These are phyloP conservation scores for Podila minutissima DNA, from an alignment of 192 early-diverging fungal species.

Conservation along the genomic window DNA sequence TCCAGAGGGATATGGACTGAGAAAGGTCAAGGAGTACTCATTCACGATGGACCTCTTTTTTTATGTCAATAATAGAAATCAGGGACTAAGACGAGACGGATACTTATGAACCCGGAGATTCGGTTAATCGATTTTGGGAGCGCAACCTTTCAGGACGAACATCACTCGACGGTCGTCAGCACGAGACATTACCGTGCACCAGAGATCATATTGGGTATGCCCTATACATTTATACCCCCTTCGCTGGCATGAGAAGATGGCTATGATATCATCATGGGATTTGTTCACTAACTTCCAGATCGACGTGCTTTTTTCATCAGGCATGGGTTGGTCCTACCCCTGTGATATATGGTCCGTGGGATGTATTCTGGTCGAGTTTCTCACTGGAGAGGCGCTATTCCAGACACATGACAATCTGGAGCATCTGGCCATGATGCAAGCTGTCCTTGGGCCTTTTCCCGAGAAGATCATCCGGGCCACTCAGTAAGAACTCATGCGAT, in stretches of 20 bases:
- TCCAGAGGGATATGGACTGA: background rate
- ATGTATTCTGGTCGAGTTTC: constrained; percentile 97
- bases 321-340: constrained; percentile 93
- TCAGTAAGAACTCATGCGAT: constrained; percentile 22
- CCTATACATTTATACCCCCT: background rate
- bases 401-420: constrained; percentile 98
- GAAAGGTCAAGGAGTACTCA: background rate
- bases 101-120: constrained; percentile 80
- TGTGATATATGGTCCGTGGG: constrained; percentile 99
- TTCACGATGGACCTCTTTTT: background rate
- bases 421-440: constrained; percentile 97
- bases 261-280: background rate
- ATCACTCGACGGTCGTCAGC: constrained; percentile 93
- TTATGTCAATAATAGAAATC: constrained; percentile 34
- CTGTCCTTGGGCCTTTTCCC: constrained; percentile 86
- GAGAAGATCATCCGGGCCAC: constrained; percentile 64
- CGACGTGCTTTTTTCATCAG: constrained; percentile 2
- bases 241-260: background rate
- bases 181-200: constrained; percentile 98
- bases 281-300: too few relatives aligned
- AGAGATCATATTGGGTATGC: constrained; percentile 89
- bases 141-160: constrained; percentile 93
- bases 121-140: constrained; percentile 97
- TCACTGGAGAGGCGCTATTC: constrained; percentile 95
- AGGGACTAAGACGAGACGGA: constrained; percentile 62